These are phyloP conservation scores for Tuber aestivum DNA, from an alignment of 495 filamentous ascomycete species.

Conservation along the genomic window DNA sequence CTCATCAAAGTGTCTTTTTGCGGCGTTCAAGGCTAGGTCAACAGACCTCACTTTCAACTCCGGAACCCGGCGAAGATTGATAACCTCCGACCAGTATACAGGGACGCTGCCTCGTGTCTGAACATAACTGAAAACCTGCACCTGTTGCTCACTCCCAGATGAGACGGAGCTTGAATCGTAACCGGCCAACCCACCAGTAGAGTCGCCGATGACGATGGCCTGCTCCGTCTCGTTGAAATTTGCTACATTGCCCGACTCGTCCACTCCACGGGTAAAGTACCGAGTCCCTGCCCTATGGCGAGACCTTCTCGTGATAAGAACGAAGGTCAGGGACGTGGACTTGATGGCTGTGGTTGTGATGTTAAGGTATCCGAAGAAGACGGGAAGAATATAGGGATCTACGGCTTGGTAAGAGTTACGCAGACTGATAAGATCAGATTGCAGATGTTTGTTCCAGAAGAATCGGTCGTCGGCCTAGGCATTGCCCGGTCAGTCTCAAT, in stretches of 20 bases:
- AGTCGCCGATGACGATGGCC: conserved; percentile 76
- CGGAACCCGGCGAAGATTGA: conserved; percentile 80
- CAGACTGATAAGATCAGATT: conserved; percentile 85
- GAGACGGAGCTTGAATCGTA: conserved; percentile 43
- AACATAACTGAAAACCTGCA: conserved; percentile 85
- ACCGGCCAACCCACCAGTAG: conserved; percentile 63
- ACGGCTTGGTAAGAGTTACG: conserved; percentile 50
- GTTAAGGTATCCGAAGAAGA: conserved; percentile 90
- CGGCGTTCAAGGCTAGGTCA: conserved; percentile 72
- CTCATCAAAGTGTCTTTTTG: conserved; percentile 79
- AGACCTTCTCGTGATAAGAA: conserved; percentile 79
- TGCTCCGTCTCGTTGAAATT: conserved; percentile 99
- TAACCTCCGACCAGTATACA: conserved; percentile 91
- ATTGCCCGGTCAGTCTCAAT: background rate
- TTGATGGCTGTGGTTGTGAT: conserved; percentile 77
- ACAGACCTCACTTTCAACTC: conserved; percentile 78
- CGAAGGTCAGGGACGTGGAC: conserved; percentile 71
- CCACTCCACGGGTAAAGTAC: conserved; percentile 89
- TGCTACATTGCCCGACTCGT: conserved; percentile 85
- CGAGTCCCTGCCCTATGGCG: conserved; percentile 81
- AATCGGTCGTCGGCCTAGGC: conserved; percentile 78
- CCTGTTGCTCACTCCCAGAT: conserved; percentile 36
- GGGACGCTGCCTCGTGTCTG: conserved; percentile 94
- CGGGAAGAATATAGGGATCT: conserved; percentile 89
- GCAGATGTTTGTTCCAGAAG: conserved; percentile 95